Conservation (phyloP, 176 grass and related monocot genomes). For the Chrysopogon serrulatus region DNA sequence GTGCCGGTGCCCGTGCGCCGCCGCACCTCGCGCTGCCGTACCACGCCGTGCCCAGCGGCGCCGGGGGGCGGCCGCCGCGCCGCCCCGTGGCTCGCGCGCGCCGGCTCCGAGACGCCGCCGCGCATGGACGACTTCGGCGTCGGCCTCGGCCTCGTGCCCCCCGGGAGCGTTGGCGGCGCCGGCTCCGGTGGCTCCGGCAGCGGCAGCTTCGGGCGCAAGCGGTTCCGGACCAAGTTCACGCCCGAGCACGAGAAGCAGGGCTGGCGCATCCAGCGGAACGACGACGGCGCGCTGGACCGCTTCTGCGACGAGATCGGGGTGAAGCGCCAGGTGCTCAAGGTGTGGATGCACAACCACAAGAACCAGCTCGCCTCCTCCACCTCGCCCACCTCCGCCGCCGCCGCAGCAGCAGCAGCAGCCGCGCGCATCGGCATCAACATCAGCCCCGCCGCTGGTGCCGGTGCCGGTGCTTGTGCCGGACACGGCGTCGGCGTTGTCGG, state of each 20-base stretch:
- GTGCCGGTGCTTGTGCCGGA: too few species aligned
- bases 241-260: slow-evolving; percentile 80
- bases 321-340: slow-evolving; percentile 82
- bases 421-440: not conserved
- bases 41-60: slow-evolving; percentile 10
- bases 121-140: slow-evolving; percentile 51
- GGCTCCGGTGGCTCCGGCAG: not conserved
- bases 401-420: not conserved
- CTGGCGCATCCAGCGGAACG: slow-evolving; percentile 80
- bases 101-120: slow-evolving; percentile 73
- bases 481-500: not conserved
- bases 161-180: too few species aligned
- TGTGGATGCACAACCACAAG: slow-evolving; percentile 99
- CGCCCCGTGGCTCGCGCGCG: slow-evolving; percentile 28
- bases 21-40: slow-evolving; percentile 24
- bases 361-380: slow-evolving; percentile 47
- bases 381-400: not conserved
- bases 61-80: slow-evolving; percentile 8
- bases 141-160: not conserved
- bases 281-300: slow-evolving; percentile 75
- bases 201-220: slow-evolving; percentile 42
- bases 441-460: too few species aligned
- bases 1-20: not conserved
- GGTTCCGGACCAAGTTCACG: slow-evolving; percentile 81
- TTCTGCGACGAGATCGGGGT: slow-evolving; percentile 97